Evolutionary conservation across 2,329 filamentous ascomycete genomes (phyloP).

Genomic region (Fusarium nelsonii): DNA sequence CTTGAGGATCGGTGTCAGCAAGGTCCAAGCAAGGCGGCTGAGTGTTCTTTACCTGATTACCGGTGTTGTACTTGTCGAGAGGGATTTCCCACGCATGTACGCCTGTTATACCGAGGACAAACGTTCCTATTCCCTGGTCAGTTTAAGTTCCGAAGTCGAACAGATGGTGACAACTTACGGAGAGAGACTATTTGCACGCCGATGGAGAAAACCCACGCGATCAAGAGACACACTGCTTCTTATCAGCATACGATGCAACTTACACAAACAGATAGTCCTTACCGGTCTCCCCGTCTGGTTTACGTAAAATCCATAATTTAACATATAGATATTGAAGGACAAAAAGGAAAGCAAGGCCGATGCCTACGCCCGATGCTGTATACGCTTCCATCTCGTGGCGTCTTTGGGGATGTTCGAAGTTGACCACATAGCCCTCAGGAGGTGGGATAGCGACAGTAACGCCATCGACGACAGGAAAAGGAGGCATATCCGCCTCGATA

Average conservation of each 20-base stretch:
- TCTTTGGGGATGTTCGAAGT: conserved; percentile 52
- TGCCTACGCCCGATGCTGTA: conserved; percentile 36
- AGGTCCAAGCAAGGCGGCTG: too few species aligned
- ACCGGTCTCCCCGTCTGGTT: conserved; percentile 39
- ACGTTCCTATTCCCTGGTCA: conserved; percentile 15
- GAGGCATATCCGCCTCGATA: conserved; percentile 13
- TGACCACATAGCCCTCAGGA: conserved; percentile 50
- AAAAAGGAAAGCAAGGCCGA: conserved; percentile 40
- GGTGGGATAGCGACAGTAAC: conserved; percentile 40
- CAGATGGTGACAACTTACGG: conserved; percentile 17
- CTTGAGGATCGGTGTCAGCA: conserved; percentile 25
- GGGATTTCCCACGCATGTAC: conserved; percentile 52
- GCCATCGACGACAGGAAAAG: conserved; percentile 36
- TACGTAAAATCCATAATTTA: conserved; percentile 42
- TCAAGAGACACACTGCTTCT: conserved; percentile 27
- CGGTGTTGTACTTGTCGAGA: conserved; percentile 31
- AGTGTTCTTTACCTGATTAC: conserved; percentile 13
- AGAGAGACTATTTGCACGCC: conserved; percentile 34
- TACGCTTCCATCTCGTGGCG: conserved; percentile 42
- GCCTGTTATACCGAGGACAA: conserved; percentile 38
- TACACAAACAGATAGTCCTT: neutral
- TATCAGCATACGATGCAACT: conserved; percentile 5
- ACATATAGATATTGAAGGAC: conserved; percentile 45
- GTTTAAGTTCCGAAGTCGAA: neutral
- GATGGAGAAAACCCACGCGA: conserved; percentile 43